Base-by-base conservation (phyloP, 495 filamentous ascomycete species). In the Monascus purpureus region DNA sequence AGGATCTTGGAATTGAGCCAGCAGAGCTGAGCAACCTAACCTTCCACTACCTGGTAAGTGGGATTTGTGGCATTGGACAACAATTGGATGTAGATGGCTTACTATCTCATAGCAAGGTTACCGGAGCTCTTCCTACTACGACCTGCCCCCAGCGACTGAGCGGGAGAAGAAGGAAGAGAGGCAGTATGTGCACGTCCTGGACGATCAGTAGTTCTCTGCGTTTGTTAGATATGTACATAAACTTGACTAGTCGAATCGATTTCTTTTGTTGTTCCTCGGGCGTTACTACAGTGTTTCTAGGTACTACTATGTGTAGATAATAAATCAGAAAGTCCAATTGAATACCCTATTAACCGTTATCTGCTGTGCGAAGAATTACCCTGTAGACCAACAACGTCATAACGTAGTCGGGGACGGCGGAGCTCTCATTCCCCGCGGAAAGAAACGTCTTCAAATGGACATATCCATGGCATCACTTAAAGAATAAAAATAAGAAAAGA, bases 101-200 rank as follows among this genome's bases (percentile, higher is more conserved):
- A 54, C 34, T 22, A 7, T 36, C 19, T 18, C 31, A 35, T 45
- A 90, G 83, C 74, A 85, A 75, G 74, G 72, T 51, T 93, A 82
- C 64, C 77, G 87, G 48, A 82, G 77, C 50, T 64, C 75, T 11
- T 63, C 73, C 33, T 86, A 74, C 69, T 95, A 87, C 61, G 87
- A 96, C 50, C 67, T 95, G 41, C 92, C 90, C 13, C 88, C 92
- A 20, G 74, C 82, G 46, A 94, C 88, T 12, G 86, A 94, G 70
- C 79, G 77, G 49, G 90, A 99, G 70, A 86, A 74, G 67, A 70
- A 69, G 46, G 88, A 95, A 55, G 88, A 99, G 59, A 88, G 72
- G 72, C 87, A 93, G 68, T 99, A 88, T 55, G 51, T 96, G 52
- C 92, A 96, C 50, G 82, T 96, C 46, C 66, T 88, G 43, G 83